Evolutionary conservation across 139 green algal species (phyloP).

Genomic region (Tetradesmus obliquus): DNA sequence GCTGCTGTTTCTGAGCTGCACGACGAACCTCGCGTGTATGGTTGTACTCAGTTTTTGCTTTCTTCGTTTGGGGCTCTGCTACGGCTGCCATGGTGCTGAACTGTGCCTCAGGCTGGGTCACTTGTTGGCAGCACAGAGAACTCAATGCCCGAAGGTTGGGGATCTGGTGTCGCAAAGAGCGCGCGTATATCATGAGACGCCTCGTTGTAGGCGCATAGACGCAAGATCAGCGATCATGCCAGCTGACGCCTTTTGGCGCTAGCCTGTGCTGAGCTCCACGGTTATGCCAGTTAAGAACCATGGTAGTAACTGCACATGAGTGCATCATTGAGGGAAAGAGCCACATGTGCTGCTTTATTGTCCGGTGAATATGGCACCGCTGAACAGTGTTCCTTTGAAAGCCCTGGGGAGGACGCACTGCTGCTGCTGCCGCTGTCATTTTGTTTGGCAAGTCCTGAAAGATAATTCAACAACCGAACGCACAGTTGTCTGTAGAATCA

Average conservation of each 20-base stretch:
- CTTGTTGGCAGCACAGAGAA: background rate
- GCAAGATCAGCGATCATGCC: background rate
- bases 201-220: background rate
- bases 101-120: background rate
- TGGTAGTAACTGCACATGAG: background rate
- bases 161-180: background rate
- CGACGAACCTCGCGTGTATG: conserved; percentile 43
- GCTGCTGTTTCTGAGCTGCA: background rate
- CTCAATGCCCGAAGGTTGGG: background rate
- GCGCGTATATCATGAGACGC: background rate
- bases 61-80: conserved; percentile 39
- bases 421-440: no score
- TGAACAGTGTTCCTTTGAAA: no score
- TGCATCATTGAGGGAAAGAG: no score
- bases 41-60: conserved; percentile 36
- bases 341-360: no score
- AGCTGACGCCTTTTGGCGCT: background rate
- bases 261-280: background rate
- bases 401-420: no score
- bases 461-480: no score
- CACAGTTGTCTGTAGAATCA: no score
- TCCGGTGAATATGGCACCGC: no score
- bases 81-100: conserved; percentile 40
- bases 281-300: background rate
- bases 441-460: no score